Evolutionary conservation across 2,329 filamentous ascomycete genomes (phyloP).

Genomic region (Talaromyces sp.): DNA sequence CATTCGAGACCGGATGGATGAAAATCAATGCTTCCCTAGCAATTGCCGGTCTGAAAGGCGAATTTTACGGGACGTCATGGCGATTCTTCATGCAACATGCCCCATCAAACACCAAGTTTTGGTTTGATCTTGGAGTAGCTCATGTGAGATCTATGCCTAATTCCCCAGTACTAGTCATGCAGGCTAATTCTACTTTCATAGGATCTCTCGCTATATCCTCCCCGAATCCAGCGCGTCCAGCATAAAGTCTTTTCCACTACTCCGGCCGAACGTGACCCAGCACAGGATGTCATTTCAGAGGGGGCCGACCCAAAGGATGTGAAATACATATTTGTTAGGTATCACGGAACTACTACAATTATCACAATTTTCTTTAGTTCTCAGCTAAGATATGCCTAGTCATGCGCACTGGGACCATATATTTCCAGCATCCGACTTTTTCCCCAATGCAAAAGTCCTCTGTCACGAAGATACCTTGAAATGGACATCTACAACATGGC

Average conservation of each 20-base stretch:
- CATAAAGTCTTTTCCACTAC: slow-evolving; percentile 3
- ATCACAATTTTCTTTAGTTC: not conserved
- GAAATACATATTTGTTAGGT: slow-evolving; percentile 7
- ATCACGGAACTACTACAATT: not conserved
- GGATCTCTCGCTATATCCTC: slow-evolving; percentile 6
- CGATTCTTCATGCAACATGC: slow-evolving; percentile 10
- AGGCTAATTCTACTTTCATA: not conserved
- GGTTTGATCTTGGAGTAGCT: slow-evolving; percentile 6
- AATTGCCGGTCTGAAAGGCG: slow-evolving; percentile 1
- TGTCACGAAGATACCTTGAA: not conserved
- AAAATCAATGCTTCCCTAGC: not conserved
- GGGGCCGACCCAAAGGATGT: slow-evolving; percentile 9
- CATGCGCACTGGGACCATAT: slow-evolving; percentile 11
- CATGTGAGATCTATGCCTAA: not conserved
- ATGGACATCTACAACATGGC: slow-evolving; percentile 6
- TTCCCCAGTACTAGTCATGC: not conserved
- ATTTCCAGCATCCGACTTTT: not conserved
- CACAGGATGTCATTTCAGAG: slow-evolving; percentile 4
- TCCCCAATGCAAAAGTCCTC: slow-evolving; percentile 10
- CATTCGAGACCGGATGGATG: slow-evolving; percentile 9
- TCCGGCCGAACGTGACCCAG: slow-evolving; percentile 2
- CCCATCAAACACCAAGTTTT: slow-evolving; percentile 1
- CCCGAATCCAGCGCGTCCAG: slow-evolving; percentile 2
- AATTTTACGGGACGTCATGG: not conserved
- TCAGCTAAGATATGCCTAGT: not conserved